Evolutionary conservation across 768 basidiomycete species (phyloP).

Genomic region (Termitomyces sp.): DNA sequence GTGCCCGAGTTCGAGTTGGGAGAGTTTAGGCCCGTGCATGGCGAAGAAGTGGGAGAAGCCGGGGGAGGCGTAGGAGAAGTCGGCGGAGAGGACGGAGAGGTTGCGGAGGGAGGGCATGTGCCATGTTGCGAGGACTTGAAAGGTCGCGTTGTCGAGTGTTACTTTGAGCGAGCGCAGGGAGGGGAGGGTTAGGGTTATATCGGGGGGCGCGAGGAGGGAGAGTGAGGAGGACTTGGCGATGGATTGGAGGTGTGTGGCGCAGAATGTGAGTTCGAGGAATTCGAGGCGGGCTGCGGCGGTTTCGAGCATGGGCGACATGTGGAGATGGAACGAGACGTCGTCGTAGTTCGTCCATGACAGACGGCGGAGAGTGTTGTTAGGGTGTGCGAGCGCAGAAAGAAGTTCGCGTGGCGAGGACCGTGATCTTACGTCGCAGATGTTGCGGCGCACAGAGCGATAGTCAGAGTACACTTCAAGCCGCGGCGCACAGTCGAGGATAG

Average conservation of each 20-base stretch:
- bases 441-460: constrained; percentile 59
- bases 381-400: constrained; percentile 54
- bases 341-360: constrained; percentile 76
- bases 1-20: constrained; percentile 71
- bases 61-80: constrained; percentile 64
- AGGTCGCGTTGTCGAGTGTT: constrained; percentile 69
- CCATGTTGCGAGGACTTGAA: constrained; percentile 64
- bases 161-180: constrained; percentile 66
- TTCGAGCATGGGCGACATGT: constrained; percentile 50
- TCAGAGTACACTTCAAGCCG: constrained; percentile 60
- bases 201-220: constrained; percentile 11
- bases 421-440: constrained; percentile 39
- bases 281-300: constrained; percentile 54
- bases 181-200: constrained; percentile 48
- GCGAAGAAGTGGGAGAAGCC: constrained; percentile 68
- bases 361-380: constrained; percentile 48
- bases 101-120: constrained; percentile 58
- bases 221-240: constrained; percentile 13
- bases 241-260: constrained; percentile 41
- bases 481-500: constrained; percentile 64
- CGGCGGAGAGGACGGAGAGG: constrained; percentile 65
- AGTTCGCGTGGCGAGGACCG: constrained; percentile 53
- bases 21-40: constrained; percentile 57
- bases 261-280: constrained; percentile 66
- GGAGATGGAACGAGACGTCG: constrained; percentile 51